Base-by-base conservation (phyloP, 805 yeast genomes). In the Myxozyma melibiosi region DNA sequence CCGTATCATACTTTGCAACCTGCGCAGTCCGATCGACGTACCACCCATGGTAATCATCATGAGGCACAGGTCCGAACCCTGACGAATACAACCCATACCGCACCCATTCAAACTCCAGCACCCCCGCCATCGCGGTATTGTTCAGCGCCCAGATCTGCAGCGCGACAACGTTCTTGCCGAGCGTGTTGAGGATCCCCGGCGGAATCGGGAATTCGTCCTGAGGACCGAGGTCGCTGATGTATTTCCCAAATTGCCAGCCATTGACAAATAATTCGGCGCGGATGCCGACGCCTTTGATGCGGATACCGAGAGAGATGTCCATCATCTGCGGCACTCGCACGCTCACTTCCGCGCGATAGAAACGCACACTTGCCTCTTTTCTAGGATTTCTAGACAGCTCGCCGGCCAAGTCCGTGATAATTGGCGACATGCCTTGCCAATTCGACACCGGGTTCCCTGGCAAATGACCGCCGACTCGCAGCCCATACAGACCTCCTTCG, bases 171-270 rank as follows among this genome's bases (percentile, higher is more conserved):
- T 57, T 57, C 20, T 34, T 24, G 9, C 58, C 61, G 22, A 48
- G 18, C 16, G 58, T 53, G 22, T 53, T 53, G 20, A 53, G 42
- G 6, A 57, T 49, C 13, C 61, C 61, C 4, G 58, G 57, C 22
- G 61, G 58, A 25, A 57, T 46, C 16, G 61, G 61, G 33, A 57
- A 57, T 28, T 57, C 61, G 20, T 53, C 51, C 24, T 57, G 58
- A 11, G 58, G 61, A 13, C 61, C 61, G 3, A 57, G 34, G 38
- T 57, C 61, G 18, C 53, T 46, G 3, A 41, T 40, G 20, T 57
- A 57, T 24, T 50, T 48, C 27, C 61, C 61, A 20, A 53, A 42
- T 35, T 57, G 61, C 61, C 61, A 57, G 18, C 61, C 58, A 38
- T 57, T 53, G 31, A 57, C 42, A 34, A 57, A 57, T 4, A 53